Conservation (phyloP, 768 basidiomycete species). For the Mycena vulgaris region DNA sequence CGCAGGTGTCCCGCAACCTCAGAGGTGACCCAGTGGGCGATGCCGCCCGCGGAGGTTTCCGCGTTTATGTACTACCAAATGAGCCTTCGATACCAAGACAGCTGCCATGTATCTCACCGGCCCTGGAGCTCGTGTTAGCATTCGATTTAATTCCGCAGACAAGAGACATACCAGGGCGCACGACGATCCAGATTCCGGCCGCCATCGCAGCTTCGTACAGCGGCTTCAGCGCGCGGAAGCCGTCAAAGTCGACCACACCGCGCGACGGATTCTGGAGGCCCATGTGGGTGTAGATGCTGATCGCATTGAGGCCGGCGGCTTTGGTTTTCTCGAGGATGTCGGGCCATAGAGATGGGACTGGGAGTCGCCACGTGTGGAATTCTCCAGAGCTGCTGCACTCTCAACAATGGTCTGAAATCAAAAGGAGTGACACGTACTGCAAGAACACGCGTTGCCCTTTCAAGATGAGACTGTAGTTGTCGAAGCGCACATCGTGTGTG, state of each 20-base stretch:
- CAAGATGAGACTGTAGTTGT: conserved; percentile 81
- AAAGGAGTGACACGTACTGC: conserved; percentile 63
- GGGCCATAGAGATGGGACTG: conserved; percentile 84
- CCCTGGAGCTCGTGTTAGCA: conserved; percentile 43
- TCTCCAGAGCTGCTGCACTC: conserved; percentile 76
- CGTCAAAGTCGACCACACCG: conserved; percentile 80
- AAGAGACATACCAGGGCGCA: conserved; percentile 75
- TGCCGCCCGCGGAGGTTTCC: conserved; percentile 86
- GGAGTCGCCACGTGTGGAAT: conserved; percentile 87
- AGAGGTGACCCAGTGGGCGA: conserved; percentile 78
- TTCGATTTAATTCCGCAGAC: neutral
- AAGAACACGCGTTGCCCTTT: conserved; percentile 81
- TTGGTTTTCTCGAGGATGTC: conserved; percentile 88
- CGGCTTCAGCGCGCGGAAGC: conserved; percentile 78
- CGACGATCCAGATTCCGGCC: conserved; percentile 83
- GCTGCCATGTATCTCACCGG: conserved; percentile 47
- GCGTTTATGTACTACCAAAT: conserved; percentile 77
- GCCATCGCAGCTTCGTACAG: conserved; percentile 82
- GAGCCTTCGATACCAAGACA: neutral
- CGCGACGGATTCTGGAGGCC: conserved; percentile 82
- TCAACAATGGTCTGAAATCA: neutral
- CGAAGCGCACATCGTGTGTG: conserved; percentile 58
- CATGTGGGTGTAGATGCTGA: conserved; percentile 89
- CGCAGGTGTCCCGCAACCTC: conserved; percentile 77
- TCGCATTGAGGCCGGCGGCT: conserved; percentile 84